These are phyloP conservation scores for Inonotus obliquus DNA, from an alignment of 1,284 basidiomycete genomes.

Conservation along the genomic window DNA sequence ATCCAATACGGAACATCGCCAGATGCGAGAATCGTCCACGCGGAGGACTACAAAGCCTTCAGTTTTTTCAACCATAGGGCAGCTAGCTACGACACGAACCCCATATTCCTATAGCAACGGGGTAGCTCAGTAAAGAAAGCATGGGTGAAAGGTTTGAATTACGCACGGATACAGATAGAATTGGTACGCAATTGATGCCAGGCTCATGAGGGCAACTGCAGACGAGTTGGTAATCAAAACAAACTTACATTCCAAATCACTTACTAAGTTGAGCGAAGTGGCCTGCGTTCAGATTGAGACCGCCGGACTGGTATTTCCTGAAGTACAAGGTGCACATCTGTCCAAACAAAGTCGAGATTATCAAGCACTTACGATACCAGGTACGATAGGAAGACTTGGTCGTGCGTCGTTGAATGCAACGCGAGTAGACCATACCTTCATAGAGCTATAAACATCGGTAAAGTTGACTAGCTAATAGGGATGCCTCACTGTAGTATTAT, in stretches of 20 bases:
- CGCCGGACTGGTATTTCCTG: constrained; percentile 67
- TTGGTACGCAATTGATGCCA: constrained; percentile 78
- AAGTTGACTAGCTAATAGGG: neutral
- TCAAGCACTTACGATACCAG: constrained; percentile 63
- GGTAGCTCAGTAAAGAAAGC: constrained; percentile 22
- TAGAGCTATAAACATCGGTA: neutral
- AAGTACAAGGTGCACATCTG: neutral
- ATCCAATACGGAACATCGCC: constrained; percentile 79
- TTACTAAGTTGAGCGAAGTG: constrained; percentile 80
- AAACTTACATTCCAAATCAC: constrained; percentile 23
- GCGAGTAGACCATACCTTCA: constrained; percentile 64
- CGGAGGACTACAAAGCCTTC: constrained; percentile 41
- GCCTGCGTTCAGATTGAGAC: constrained; percentile 70
- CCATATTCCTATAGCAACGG: constrained; percentile 41
- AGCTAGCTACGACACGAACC: constrained; percentile 34
- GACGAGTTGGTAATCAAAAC: constrained; percentile 19
- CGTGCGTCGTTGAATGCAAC: constrained; percentile 78
- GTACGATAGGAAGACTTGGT: constrained; percentile 81
- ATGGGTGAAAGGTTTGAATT: constrained; percentile 17
- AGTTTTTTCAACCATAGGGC: neutral
- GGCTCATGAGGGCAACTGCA: constrained; percentile 74
- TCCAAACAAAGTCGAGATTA: constrained; percentile 1
- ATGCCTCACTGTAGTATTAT: constrained; percentile 58
- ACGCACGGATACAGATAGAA: constrained; percentile 83
- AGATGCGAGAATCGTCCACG: constrained; percentile 79